Conservation (phyloP, 192 early-diverging fungal genomes). For the Backusella circina region DNA sequence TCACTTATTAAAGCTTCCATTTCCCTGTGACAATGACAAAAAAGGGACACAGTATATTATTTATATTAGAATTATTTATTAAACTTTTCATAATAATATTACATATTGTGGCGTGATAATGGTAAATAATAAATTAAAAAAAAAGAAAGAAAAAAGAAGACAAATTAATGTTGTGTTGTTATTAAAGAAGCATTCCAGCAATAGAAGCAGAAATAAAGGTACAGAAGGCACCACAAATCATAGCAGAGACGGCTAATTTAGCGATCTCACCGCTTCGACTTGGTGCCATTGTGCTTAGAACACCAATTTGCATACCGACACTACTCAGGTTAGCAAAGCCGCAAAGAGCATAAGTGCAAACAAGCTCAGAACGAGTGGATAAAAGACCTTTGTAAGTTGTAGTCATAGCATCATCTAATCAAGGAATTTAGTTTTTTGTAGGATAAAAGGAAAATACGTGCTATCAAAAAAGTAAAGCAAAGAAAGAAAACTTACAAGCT, state of each 20-base stretch:
- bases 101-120: not conserved
- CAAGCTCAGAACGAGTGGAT: constrained; percentile 43
- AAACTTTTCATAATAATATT: not conserved
- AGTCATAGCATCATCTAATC: not conserved
- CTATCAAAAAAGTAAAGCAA: constrained; percentile 12
- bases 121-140: not conserved
- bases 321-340: constrained; percentile 83
- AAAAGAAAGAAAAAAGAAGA: not conserved
- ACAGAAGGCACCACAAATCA: constrained; percentile 73
- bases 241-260: constrained; percentile 70
- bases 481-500: constrained; percentile 61
- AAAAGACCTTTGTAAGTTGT: constrained; percentile 35
- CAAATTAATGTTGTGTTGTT: not conserved
- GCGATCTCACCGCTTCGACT: constrained; percentile 66
- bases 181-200: constrained; percentile 60
- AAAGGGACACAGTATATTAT: not conserved
- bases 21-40: not conserved
- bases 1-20: no score
- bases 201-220: constrained; percentile 82
- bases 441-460: not conserved
- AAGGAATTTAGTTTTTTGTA: not conserved
- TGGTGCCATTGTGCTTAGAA: constrained; percentile 75
- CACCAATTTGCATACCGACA: constrained; percentile 80
- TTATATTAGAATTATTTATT: not conserved
- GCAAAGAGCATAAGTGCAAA: constrained; percentile 77